A percentile compares a stretch with the other conserved stretches of the same genome.
Evolutionary conservation across 257 asterid species (phyloP).

Genomic region (Fraxinus pennsylvanica): DNA sequence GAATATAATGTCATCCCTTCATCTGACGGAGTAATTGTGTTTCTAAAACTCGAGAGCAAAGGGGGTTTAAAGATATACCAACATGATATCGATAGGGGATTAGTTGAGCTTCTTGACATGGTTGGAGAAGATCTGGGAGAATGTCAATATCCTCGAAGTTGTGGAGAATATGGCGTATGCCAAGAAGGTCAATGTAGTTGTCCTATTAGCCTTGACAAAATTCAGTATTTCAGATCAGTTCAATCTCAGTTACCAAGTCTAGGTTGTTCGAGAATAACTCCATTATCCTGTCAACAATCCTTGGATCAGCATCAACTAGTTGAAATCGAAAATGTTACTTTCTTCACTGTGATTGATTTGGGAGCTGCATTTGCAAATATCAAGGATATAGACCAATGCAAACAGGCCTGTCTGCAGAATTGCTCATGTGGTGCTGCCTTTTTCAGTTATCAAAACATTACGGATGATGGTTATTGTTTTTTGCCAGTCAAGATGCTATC

Average conservation of each 20-base stretch:
- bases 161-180: not conserved
- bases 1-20: not conserved
- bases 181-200: not conserved
- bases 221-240: not conserved
- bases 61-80: not conserved
- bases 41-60: not conserved
- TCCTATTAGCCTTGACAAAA: not conserved
- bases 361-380: not conserved
- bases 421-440: constrained; percentile 34
- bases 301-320: not conserved
- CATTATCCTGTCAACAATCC: constrained; percentile 1
- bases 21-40: not conserved
- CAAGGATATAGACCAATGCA: constrained; percentile 27
- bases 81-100: not conserved
- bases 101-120: constrained; percentile 3
- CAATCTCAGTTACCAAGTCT: constrained; percentile 1
- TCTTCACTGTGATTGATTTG: not conserved
- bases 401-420: constrained; percentile 20
- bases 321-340: constrained; percentile 1
- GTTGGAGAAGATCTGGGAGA: not conserved
- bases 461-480: not conserved
- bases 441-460: constrained; percentile 5
- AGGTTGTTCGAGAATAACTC: not conserved
- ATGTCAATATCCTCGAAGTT: constrained; percentile 5
- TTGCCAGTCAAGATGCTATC: constrained; percentile 23